These are phyloP conservation scores for Chionographis japonica DNA, from an alignment of 106 monocot genomes.

Conservation along the genomic window DNA sequence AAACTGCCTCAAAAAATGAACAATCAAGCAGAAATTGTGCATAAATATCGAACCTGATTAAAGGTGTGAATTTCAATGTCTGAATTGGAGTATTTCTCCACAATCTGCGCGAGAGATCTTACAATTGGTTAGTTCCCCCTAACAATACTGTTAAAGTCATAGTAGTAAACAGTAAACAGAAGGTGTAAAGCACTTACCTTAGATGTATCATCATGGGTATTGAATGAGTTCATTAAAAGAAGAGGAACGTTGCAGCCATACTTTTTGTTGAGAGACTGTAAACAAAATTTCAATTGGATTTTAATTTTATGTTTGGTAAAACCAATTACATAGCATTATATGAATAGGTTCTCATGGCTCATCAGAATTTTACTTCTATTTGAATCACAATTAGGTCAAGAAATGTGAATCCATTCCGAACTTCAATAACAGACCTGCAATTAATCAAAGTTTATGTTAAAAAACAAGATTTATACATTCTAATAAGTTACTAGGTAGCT, in stretches of 20 bases:
- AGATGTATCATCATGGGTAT: slow-evolving; percentile 90
- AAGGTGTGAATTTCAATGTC: slow-evolving; percentile 92
- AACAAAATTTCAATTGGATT: not conserved
- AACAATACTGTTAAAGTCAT: not conserved
- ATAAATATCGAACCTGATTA: slow-evolving; percentile 62
- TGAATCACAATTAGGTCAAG: slow-evolving; percentile 97
- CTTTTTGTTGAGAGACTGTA: slow-evolving; percentile 80
- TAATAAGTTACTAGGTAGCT: too few relatives aligned
- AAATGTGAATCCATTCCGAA: slow-evolving; percentile 93
- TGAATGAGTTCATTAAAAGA: slow-evolving; percentile 97
- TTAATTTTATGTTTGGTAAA: not conserved
- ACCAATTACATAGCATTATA: too few relatives aligned
- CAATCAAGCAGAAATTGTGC: not conserved
- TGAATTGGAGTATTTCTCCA: slow-evolving; percentile 86
- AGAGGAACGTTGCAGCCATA: slow-evolving; percentile 97
- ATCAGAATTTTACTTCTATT: slow-evolving; percentile 60
- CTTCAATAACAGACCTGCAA: slow-evolving; percentile 97
- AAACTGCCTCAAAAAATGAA: too few relatives aligned
- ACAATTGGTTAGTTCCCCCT: slow-evolving; percentile 11
- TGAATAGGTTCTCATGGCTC: not conserved
- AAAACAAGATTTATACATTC: too few relatives aligned
- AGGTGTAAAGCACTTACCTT: slow-evolving; percentile 42
- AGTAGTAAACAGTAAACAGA: not conserved
- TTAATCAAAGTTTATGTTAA: not conserved
- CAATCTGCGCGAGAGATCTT: slow-evolving; percentile 50